phyloP scores from a whole-genome alignment of 257 asterid genomes.

The Parsonsia alboflavescens region DNA sequence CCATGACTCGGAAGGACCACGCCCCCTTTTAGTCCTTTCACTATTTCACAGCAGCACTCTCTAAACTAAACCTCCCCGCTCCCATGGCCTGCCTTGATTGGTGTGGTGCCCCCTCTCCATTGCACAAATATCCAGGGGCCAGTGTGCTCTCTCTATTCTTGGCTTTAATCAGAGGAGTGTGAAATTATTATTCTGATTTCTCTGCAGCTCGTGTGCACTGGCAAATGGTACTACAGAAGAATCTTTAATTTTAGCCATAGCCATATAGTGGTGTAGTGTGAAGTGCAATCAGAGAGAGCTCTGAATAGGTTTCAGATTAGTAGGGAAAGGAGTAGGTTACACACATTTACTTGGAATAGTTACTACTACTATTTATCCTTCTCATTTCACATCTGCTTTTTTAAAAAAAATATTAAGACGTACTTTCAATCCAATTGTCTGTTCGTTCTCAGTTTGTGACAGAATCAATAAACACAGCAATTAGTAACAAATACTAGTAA shows the following conservation, averaged over 20 bases:
- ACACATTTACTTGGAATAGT: neutral
- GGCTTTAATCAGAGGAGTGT: conserved; percentile 7
- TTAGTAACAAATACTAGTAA: neutral
- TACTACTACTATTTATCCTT: neutral
- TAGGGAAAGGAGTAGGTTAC: neutral
- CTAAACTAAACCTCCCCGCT: too few species aligned
- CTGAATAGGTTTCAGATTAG: neutral
- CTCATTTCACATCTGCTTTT: too few species aligned
- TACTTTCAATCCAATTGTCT: too few species aligned
- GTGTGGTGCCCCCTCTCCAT: neutral
- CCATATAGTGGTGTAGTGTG: neutral
- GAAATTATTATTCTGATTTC: conserved; percentile 9
- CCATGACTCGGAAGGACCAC: conserved; percentile 22
- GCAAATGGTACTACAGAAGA: neutral
- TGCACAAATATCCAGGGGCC: conserved; percentile 20
- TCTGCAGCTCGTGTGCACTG: conserved; percentile 6
- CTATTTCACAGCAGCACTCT: conserved; percentile 6
- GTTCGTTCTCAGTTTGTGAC: too few species aligned
- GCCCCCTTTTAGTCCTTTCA: conserved; percentile 19
- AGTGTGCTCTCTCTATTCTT: conserved; percentile 12
- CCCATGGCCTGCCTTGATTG: neutral
- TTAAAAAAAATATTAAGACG: too few species aligned
- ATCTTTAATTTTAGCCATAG: neutral
- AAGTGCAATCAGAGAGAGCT: neutral
- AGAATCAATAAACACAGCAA: too few species aligned